Evolutionary conservation across 2,329 filamentous ascomycete species (phyloP), one percentile per base, ranked within the genome.

Genomic region (Rosellinia necatrix): DNA sequence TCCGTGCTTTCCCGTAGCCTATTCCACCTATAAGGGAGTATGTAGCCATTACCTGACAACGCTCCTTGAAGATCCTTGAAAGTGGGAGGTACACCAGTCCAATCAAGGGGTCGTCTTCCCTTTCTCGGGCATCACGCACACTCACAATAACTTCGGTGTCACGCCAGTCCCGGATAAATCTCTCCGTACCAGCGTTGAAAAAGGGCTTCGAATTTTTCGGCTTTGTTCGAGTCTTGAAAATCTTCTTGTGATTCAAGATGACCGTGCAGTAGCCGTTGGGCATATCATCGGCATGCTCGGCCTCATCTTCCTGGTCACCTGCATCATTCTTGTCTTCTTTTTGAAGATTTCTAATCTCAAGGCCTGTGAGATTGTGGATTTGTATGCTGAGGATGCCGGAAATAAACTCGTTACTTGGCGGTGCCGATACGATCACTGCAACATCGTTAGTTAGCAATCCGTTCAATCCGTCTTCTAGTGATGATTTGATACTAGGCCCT

Each of bases 161-260:
- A 13, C 76, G 77, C 81, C 87, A 90, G 67, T 91, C 85, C 10
- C 83, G 77, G 34, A 91, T 79, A 60, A 90, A 90, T 4, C 86
- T 81, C 69, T 92, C 89, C 2, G 84, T 89, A 5, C 86, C 86
- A 2, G 89, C 88, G 61, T 91, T 91, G 77, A 89, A 91, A 71
- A 91, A 91, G 0, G 89, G 89, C 64, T 90, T 90, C 0, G 85
- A 81, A 59, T 90, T 91, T 73, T 90, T 90, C 1, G 89, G 88
- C 71, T 92, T 91, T 0, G 88, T 90, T 13, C 89, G 77, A 2
- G 88, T 90, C 64, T 81, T 85, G 74, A 87, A 92, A 10, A 80
- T 76, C 68, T 82, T 90, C 61, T 81, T 81, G 66, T 91, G 87
- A 67, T 91, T 90, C 62, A 91, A 72, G 38, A 91, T 88, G 63